Evolutionary conservation across 1,284 basidiomycete species (phyloP).

Genomic region (Ganoderma meredithae): DNA sequence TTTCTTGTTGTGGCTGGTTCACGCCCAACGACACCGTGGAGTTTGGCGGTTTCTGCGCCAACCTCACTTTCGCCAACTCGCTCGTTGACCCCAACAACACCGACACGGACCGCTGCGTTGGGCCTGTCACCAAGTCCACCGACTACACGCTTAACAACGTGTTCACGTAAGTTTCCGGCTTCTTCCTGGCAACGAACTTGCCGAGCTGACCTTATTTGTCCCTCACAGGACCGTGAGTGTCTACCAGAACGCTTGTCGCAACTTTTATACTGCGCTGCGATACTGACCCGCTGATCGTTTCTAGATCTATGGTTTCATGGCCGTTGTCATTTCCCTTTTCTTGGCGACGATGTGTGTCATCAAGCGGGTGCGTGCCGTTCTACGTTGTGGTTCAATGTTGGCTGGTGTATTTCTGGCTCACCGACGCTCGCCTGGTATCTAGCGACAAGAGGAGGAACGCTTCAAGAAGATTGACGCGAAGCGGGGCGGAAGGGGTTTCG

Average conservation of each 20-base stretch:
- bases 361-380: constrained; percentile 63
- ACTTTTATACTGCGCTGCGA: constrained; percentile 39
- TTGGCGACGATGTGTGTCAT: constrained; percentile 85
- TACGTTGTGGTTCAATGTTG: constrained; percentile 24
- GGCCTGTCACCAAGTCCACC: constrained; percentile 66
- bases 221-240: constrained; percentile 32
- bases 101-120: constrained; percentile 60
- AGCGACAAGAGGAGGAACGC: constrained; percentile 81
- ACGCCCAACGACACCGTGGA: constrained; percentile 65
- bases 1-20: constrained; percentile 87
- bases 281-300: constrained; percentile 24
- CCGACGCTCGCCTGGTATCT: constrained; percentile 27
- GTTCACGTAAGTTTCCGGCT: constrained; percentile 70
- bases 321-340: constrained; percentile 76
- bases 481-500: constrained; percentile 83
- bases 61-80: constrained; percentile 54
- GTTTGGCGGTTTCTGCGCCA: constrained; percentile 71
- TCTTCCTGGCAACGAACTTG: constrained; percentile 1
- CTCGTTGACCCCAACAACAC: constrained; percentile 51
- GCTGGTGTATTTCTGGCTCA: not conserved
- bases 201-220: constrained; percentile 2
- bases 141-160: constrained; percentile 79
- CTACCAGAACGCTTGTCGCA: constrained; percentile 35
- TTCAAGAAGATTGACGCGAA: constrained; percentile 89
- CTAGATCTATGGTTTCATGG: constrained; percentile 81